Evolutionary conservation across 192 early-diverging fungal species (phyloP), one percentile per base, ranked within the genome.

Genomic region (Rhizoclosmatium globosum): DNA sequence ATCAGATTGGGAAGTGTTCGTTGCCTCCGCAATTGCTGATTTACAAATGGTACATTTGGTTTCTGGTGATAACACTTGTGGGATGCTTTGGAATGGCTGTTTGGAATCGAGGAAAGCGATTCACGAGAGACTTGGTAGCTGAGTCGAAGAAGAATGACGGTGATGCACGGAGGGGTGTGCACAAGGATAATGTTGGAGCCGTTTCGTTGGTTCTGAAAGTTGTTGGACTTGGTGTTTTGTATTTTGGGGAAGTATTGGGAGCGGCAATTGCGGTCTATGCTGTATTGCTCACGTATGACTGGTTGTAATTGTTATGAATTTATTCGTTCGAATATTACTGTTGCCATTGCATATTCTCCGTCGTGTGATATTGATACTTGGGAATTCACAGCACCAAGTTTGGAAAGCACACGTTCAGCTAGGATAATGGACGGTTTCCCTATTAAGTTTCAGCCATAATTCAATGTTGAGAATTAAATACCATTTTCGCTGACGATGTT

Each of bases 341-440:
- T 85, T 3, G 92, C 91, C 45, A 92, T 85, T 11, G 88, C 83
- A 82, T 92, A 94, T 46, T 94, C 92, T 11, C 92, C 92, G 81
- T 95, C 94, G 79, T 95, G 94, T n/a, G 92, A 90, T n/a, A 94
- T 82, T 4, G 89, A 88, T 3, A 88, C 72, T 80, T 93, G 91
- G 19, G 86, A 50, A 39, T 77, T 44, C n/a, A 80, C 48, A 13
- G 69, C n/a, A 15, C 50, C 50, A 7, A 56, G 69, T 42, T 71
- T 71, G 11, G 17, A 13, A 17, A 9, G 21, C 6, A 56, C 21
- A 2, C 50, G 69, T 38, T 23, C n/a, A 19, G 46, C 21, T 19
- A 71, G 60, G 53, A n/a, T 21, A 48, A n/a, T n/a, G 15, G 31
- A 56, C 53, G 46, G 69, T 15, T 38, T 71, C 39, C 69, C 48